A percentile compares a stretch with the other conserved stretches of the same genome.
These are phyloP conservation scores for Isabelozyma heimii DNA, from an alignment of 805 yeast genomes.

Conservation along the genomic window DNA sequence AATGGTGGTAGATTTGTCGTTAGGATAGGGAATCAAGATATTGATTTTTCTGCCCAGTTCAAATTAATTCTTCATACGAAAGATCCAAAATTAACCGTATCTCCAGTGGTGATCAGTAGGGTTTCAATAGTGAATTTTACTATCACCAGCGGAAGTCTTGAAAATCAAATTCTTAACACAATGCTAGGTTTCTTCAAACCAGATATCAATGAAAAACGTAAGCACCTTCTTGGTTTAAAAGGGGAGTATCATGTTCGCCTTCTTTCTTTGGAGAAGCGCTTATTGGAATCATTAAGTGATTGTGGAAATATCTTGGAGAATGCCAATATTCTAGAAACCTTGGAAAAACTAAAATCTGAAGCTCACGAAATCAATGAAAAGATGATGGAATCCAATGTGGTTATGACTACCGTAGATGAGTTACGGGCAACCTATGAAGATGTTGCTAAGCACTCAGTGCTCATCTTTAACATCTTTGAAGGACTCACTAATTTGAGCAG, in stretches of 20 bases:
- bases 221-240: conserved; percentile 51
- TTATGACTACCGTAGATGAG: conserved; percentile 54
- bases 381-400: conserved; percentile 50
- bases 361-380: conserved; percentile 51
- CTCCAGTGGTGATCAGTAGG: conserved; percentile 60
- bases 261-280: conserved; percentile 52
- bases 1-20: conserved; percentile 72
- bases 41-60: conserved; percentile 70
- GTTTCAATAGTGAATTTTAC: conserved; percentile 68
- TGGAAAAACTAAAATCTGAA: conserved; percentile 67
- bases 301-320: conserved; percentile 68
- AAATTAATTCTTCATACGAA: conserved; percentile 57
- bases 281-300: conserved; percentile 56
- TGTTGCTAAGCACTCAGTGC: conserved; percentile 55
- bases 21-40: conserved; percentile 55
- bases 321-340: conserved; percentile 52
- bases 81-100: conserved; percentile 46
- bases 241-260: conserved; percentile 58
- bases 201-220: conserved; percentile 58
- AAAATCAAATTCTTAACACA: conserved; percentile 57
- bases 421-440: conserved; percentile 47
- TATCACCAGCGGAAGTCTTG: conserved; percentile 64
- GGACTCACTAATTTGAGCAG: conserved; percentile 31
- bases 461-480: conserved; percentile 47
- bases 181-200: conserved; percentile 59